Percentiles rank a stretch among this genome's conserved stretches.
Evolutionary conservation across 805 yeast species (phyloP).

Genomic region (Candida xyloterini): DNA sequence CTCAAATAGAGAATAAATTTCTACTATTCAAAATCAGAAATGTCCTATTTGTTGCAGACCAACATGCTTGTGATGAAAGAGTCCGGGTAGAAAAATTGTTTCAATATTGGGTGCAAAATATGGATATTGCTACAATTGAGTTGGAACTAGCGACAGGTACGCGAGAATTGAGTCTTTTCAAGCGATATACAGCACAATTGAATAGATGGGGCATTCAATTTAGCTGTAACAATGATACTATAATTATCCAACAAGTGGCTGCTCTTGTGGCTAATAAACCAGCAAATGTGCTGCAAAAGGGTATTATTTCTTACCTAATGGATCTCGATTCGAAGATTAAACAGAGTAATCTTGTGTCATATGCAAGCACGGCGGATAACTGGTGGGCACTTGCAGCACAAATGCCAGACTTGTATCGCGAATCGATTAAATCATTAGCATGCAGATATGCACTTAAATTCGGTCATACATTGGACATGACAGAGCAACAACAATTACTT

Average conservation of each 20-base stretch:
- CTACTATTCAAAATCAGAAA: constrained; percentile 41
- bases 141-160: constrained; percentile 24
- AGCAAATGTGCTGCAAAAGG: constrained; percentile 31
- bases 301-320: constrained; percentile 42
- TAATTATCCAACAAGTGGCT: constrained; percentile 44
- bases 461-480: constrained; percentile 48
- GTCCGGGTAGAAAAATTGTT: constrained; percentile 53
- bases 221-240: not conserved
- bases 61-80: constrained; percentile 85
- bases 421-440: constrained; percentile 56
- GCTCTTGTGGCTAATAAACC: constrained; percentile 18
- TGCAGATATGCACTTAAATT: constrained; percentile 72
- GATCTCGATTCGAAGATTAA: constrained; percentile 40
- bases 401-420: constrained; percentile 51
- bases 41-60: constrained; percentile 54
- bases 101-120: constrained; percentile 32
- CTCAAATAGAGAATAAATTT: constrained; percentile 65
- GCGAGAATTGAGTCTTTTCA: constrained; percentile 35
- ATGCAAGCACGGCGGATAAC: not conserved
- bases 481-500: constrained; percentile 47
- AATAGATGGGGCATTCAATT: constrained; percentile 46
- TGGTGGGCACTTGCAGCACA: constrained; percentile 41
- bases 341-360: not conserved
- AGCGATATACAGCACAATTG: constrained; percentile 15
- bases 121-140: not conserved